phyloP scores from a whole-genome alignment of 2,329 filamentous ascomycete species.

The Cladosporium halotolerans region DNA sequence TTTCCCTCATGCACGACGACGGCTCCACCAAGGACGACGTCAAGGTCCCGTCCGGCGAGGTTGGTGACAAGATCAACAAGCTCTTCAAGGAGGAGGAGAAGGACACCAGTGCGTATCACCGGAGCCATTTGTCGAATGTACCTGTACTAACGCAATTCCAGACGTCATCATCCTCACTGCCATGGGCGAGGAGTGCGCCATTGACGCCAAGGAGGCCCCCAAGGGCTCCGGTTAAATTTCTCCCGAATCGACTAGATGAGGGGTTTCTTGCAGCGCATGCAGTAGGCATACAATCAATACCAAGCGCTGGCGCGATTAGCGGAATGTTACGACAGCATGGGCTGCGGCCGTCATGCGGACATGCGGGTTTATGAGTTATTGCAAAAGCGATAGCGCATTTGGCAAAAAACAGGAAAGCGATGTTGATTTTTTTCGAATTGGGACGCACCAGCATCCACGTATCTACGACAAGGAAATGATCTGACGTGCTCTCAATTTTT shows the following conservation, averaged over 20 bases:
- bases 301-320: constrained; percentile 13
- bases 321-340: constrained; percentile 13
- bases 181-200: constrained; percentile 90
- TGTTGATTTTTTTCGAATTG: constrained; percentile 11
- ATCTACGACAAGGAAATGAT: constrained; percentile 12
- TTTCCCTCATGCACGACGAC: constrained; percentile 84
- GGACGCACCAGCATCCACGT: constrained; percentile 11
- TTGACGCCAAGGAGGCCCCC: constrained; percentile 92
- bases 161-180: constrained; percentile 88
- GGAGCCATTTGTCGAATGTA: neutral
- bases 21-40: constrained; percentile 92
- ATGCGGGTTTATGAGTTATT: constrained; percentile 12
- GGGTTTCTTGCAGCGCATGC: constrained; percentile 8
- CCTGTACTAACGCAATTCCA: constrained; percentile 32
- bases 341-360: constrained; percentile 12
- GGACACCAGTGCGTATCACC: constrained; percentile 72
- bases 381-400: constrained; percentile 13
- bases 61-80: constrained; percentile 78
- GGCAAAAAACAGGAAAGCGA: constrained; percentile 12
- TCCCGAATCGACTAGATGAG: neutral
- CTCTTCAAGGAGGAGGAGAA: constrained; percentile 79
- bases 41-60: constrained; percentile 80
- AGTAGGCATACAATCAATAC: constrained; percentile 12
- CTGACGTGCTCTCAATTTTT: constrained; percentile 8
- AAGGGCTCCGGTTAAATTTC: constrained; percentile 20